Evolutionary conservation across 2,329 filamentous ascomycete genomes (phyloP), one percentile per base, ranked within the genome.

Genomic region (Pseudogymnoascus sp.): DNA sequence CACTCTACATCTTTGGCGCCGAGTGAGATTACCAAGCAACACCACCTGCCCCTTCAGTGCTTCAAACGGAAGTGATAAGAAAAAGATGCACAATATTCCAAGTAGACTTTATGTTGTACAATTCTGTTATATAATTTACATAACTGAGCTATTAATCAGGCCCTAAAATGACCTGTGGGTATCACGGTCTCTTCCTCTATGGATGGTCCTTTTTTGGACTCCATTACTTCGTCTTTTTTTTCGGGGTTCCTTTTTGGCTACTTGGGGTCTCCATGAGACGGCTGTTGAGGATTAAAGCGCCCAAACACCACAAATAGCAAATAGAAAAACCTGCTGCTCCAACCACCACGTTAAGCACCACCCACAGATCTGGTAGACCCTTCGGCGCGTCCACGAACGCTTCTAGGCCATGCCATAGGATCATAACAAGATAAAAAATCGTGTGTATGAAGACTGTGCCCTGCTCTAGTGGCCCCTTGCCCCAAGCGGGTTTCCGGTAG

Each of bases 241-340:
- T 61, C 8, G 21, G 36, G 16, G 34, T 43, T 31, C 11, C 38
- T 46, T 38, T 43, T 23, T 61, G 59, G 31, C 23, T 23, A 11
- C 18, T 25, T 25, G 34, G 21, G 4, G 28, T 31, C 7, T 38
- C 34, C 59, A 38, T 38, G 16, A 25, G 36, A 9, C 49, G 28
- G 28, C 49, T 56, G 28, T 56, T 56, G 7, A 18, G 18, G n/a
- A 56, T 14, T 6, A 85, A 68, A 67, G 84, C 88, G 82, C 86
- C 88, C 66, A 95, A 75, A 75, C 93, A 97, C 95, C 95, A 99
- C 6, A 95, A 72, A 74, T 97, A 97, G 75, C 92, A 96, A 36
- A 96, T 77, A 0, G 84, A 84, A 73, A 97, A 99, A 0, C 91
- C 95, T 3, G 84, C 87, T 21, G 90, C 90, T 6, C 95, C 95